Evolutionary conservation across 176 grass and related monocot genomes (phyloP).

Genomic region (Elaeis guineensis): DNA sequence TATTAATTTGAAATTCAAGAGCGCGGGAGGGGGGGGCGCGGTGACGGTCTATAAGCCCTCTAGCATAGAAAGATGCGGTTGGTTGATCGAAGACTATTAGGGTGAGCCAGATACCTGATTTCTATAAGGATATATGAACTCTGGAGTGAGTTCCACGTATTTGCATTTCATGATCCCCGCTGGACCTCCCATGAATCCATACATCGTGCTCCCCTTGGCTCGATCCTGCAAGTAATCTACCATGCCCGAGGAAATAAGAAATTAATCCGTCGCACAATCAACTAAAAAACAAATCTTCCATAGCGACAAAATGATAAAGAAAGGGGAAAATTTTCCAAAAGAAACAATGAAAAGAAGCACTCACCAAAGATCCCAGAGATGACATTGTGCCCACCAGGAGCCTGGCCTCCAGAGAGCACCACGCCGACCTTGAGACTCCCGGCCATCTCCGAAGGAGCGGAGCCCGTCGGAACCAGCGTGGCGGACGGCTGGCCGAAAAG

Average conservation of each 20-base stretch:
- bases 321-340: too few species aligned
- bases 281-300: not conserved
- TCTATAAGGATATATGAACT: constrained; percentile 87
- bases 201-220: constrained; percentile 64
- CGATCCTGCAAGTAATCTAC: constrained; percentile 80
- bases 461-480: constrained; percentile 40
- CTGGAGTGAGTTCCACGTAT: constrained; percentile 66
- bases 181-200: constrained; percentile 93
- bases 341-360: not conserved
- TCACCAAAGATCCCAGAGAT: constrained; percentile 95
- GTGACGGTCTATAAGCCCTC: too few species aligned
- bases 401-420: constrained; percentile 90
- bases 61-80: too few species aligned
- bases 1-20: too few species aligned
- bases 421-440: constrained; percentile 67
- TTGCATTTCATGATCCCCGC: constrained; percentile 97
- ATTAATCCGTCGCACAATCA: not conserved
- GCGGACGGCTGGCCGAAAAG: constrained; percentile 80
- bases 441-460: constrained; percentile 11
- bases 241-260: constrained; percentile 13
- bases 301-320: too few species aligned
- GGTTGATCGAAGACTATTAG: too few species aligned
- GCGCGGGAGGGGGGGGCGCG: too few species aligned
- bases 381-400: constrained; percentile 95
- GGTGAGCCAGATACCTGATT: constrained; percentile 58